Evolutionary conservation across 345 rosid species (phyloP).

Genomic region (Iberis pinnata): DNA sequence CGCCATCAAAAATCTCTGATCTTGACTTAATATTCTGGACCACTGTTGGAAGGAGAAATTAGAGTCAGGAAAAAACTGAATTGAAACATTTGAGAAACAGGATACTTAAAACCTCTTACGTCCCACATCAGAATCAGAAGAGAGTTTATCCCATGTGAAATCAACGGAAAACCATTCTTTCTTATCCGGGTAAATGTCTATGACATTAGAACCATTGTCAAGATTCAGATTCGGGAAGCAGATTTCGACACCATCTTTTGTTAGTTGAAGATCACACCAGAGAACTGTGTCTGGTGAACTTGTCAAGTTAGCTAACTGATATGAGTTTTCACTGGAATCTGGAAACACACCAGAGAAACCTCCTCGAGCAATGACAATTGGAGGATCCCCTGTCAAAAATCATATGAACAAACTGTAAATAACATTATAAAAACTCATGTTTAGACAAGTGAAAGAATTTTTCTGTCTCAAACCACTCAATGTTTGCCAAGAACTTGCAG

Average conservation of each 20-base stretch:
- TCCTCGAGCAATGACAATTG: constrained; percentile 60
- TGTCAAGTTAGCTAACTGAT: constrained; percentile 6
- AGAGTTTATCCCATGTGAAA: constrained; percentile 35
- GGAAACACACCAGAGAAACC: constrained; percentile 75
- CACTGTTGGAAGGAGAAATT: constrained; percentile 37
- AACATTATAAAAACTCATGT: not conserved
- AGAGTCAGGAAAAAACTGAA: constrained; percentile 10
- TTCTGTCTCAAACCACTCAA: constrained; percentile 20
- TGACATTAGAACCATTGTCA: constrained; percentile 37
- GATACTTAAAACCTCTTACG: constrained; percentile 35
- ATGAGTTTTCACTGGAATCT: constrained; percentile 42
- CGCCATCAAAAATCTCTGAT: constrained; percentile 26
- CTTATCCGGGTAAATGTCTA: not conserved
- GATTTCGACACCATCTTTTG: constrained; percentile 59
- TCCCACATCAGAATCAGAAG: not conserved
- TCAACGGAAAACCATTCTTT: constrained; percentile 45
- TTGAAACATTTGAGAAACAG: constrained; percentile 16
- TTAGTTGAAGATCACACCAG: constrained; percentile 78
- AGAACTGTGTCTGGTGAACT: constrained; percentile 32
- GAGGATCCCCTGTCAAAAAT: constrained; percentile 43
- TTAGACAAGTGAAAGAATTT: not conserved
- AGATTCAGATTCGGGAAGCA: constrained; percentile 51
- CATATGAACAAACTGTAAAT: constrained; percentile 6
- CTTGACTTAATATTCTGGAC: constrained; percentile 42
- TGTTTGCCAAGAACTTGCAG: constrained; percentile 28